These are phyloP conservation scores for Jamesozyma gamospora DNA, from an alignment of 805 yeast species.

Conservation along the genomic window DNA sequence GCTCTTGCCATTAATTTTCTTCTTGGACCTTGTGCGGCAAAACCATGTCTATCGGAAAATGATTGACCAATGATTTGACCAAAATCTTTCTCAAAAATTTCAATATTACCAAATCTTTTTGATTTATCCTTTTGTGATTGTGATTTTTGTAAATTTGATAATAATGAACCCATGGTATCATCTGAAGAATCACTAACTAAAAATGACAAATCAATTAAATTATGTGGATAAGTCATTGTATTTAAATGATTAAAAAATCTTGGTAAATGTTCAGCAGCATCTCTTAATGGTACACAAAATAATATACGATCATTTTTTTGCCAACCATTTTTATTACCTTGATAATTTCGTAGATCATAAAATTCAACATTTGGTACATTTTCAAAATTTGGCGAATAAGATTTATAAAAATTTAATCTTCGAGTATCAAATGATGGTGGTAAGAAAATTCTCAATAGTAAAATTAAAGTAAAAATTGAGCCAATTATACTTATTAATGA, in stretches of 20 bases:
- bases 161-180: slow-evolving; percentile 65
- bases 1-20: slow-evolving; percentile 94
- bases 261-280: slow-evolving; percentile 82
- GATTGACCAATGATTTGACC: slow-evolving; percentile 92
- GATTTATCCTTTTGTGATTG: slow-evolving; percentile 55
- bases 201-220: slow-evolving; percentile 72
- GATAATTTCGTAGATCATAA: slow-evolving; percentile 60
- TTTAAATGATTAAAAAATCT: slow-evolving; percentile 79
- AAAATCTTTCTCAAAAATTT: slow-evolving; percentile 83
- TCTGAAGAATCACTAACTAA: slow-evolving; percentile 86
- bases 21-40: slow-evolving; percentile 92
- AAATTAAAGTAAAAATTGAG: slow-evolving; percentile 1
- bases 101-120: slow-evolving; percentile 74
- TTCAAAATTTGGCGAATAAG: slow-evolving; percentile 31
- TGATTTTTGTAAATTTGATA: slow-evolving; percentile 44
- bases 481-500: slow-evolving; percentile 3
- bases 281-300: slow-evolving; percentile 84
- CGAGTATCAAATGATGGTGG: slow-evolving; percentile 7
- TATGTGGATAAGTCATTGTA: slow-evolving; percentile 78
- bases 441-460: slow-evolving; percentile 8
- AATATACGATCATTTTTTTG: slow-evolving; percentile 66
- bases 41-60: slow-evolving; percentile 87
- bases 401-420: slow-evolving; percentile 9
- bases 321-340: slow-evolving; percentile 69
- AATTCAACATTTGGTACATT: slow-evolving; percentile 42